Base-by-base conservation (phyloP, 129 eudicot genomes). In the Deinandra increscens region DNA sequence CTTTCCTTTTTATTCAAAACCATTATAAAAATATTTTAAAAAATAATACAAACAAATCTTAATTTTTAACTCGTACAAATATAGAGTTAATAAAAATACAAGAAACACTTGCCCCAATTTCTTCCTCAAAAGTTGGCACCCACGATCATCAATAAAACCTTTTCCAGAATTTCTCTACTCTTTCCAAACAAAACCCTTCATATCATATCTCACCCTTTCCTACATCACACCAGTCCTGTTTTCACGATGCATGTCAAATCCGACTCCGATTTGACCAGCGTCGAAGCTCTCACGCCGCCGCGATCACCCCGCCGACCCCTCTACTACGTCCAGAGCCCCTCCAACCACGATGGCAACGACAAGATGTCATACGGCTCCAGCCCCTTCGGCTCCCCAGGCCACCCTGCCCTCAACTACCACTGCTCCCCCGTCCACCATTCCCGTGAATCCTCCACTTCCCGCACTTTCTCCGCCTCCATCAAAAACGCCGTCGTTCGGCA, bases 341-440 rank as follows among this genome's bases (percentile, higher is more conserved):
- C 97, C 0, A 82, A 83, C 23, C 88, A 85, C 55, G 96, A 91
- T 37, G 75, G 64, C 20, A 88, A 91, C 58, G 96, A 91, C 68
- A 91, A 88, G 36, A 79, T 88, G 90, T 88, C 97, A 1, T 91
- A 78, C 66, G 91, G 87, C 42, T 85, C 96, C 0, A 85, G 91
- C 70, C 97, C 96, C 0, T 79, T 71, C 23, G 93, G 78, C 9
- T 91, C 97, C 1, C 97, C 97, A 5, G 84, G 71, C 7, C 85
- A 90, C 42, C 96, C 87, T 5, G 71, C 78, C 0, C 85, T n/a
- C n/a, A n/a, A 90, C 33, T 91, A 91, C 85, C 97, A 82, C 69
- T 91, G 91, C 37, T 88, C 97, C 8, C 97, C 97, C 9, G 79
- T 88, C 11, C 97, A 91, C 85, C 97, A 91, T 49, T 91, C 97